Conservation (phyloP, 2,329 filamentous ascomycete genomes). For the Monosporascus cannonballus region DNA sequence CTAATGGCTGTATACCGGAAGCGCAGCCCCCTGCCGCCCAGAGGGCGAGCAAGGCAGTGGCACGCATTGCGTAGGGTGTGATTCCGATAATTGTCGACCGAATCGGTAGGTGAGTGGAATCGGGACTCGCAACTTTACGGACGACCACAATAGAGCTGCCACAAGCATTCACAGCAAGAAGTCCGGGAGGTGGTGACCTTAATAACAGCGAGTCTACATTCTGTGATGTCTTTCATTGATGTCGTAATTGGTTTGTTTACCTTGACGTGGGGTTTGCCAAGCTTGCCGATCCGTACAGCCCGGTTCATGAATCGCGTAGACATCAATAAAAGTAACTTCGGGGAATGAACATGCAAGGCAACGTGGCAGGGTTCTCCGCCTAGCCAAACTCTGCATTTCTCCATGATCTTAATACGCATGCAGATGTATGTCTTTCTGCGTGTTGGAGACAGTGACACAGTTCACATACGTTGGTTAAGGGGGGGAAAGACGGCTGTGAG, state of each 20-base stretch:
- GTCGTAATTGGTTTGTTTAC: neutral
- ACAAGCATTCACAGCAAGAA: neutral
- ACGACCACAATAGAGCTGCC: neutral
- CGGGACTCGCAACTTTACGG: neutral
- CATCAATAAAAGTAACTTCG: neutral
- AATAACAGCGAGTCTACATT: neutral
- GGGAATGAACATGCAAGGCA: neutral
- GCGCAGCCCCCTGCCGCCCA: constrained; percentile 6
- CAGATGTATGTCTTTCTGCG: neutral
- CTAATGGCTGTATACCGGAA: constrained; percentile 2
- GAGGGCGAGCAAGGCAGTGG: constrained; percentile 1
- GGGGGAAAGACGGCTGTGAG: no score
- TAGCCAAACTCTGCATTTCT: neutral
- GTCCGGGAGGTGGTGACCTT: neutral
- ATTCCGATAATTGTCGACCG: neutral
- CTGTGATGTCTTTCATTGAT: neutral
- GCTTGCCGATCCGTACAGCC: neutral
- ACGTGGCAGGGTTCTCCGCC: neutral
- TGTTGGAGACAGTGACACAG: no score
- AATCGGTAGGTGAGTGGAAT: neutral
- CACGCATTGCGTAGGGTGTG: constrained; percentile 3
- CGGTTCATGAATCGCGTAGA: neutral
- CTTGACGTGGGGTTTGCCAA: neutral
- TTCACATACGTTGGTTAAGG: no score
- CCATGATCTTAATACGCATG: neutral